A percentile compares a stretch with the other conserved stretches of the same genome.
Conservation (phyloP, 805 yeast genomes). For the Blastobotrys americana region DNA sequence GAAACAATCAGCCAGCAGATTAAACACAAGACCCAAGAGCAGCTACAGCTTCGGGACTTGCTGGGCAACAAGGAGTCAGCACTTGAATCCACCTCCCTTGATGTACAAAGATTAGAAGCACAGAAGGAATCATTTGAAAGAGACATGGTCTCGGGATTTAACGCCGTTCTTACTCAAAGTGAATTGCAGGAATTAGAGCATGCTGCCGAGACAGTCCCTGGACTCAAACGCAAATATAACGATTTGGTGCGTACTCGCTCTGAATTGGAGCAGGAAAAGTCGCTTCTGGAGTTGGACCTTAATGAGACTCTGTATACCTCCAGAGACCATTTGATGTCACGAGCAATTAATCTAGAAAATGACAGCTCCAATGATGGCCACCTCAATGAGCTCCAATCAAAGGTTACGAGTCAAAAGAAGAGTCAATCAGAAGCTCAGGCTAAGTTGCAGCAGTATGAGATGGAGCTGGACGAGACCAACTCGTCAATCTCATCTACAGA, state of each 20-base stretch:
- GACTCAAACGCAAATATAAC: slow-evolving; percentile 37
- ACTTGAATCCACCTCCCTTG: slow-evolving; percentile 38
- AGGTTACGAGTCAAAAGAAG: slow-evolving; percentile 3
- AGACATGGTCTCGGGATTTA: slow-evolving; percentile 52
- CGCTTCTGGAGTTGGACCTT: slow-evolving; percentile 48
- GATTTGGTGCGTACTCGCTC: slow-evolving; percentile 35
- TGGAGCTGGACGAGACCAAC: slow-evolving; percentile 17
- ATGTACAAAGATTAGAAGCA: slow-evolving; percentile 31
- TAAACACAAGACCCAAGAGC: slow-evolving; percentile 6
- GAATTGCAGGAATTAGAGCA: slow-evolving; percentile 41
- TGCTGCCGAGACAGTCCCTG: slow-evolving; percentile 34
- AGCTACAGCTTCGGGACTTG: slow-evolving; percentile 19
- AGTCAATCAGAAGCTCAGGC: not conserved
- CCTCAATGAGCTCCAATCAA: slow-evolving; percentile 12
- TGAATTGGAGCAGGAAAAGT: slow-evolving; percentile 41
- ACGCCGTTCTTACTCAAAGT: slow-evolving; percentile 41
- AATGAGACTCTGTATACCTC: slow-evolving; percentile 53
- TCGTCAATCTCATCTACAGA: slow-evolving; percentile 28
- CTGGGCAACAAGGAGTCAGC: slow-evolving; percentile 27
- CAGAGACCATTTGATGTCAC: slow-evolving; percentile 32
- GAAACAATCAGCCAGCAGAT: slow-evolving; percentile 21
- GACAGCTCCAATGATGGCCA: slow-evolving; percentile 1
- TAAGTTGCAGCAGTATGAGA: slow-evolving; percentile 17
- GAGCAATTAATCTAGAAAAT: not conserved
- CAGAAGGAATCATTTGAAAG: slow-evolving; percentile 38